These are phyloP conservation scores for Parastagonospora nodorum DNA, from an alignment of 2,329 filamentous ascomycete species.

Conservation along the genomic window DNA sequence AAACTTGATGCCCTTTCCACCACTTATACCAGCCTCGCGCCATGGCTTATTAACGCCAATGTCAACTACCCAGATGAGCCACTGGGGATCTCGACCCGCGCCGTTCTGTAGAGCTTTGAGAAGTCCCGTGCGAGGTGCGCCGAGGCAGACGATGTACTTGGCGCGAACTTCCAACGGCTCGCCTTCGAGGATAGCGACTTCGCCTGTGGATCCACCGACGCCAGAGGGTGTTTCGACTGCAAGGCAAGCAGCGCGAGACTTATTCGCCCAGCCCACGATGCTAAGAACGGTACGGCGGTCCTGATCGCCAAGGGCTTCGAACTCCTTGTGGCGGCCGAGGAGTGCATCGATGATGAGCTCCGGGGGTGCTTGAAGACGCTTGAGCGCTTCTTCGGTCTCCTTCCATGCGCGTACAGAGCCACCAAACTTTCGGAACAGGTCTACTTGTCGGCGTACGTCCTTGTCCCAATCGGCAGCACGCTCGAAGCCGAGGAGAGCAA, in stretches of 20 bases:
- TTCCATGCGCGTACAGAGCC: conserved; percentile 71
- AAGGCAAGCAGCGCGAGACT: conserved; percentile 79
- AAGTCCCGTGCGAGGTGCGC: conserved; percentile 83
- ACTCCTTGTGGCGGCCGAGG: conserved; percentile 82
- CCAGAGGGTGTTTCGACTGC: conserved; percentile 92
- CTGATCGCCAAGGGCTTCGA: conserved; percentile 82
- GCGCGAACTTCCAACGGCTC: conserved; percentile 79
- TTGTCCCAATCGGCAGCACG: conserved; percentile 80
- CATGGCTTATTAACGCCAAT: conserved; percentile 85
- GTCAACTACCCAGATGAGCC: conserved; percentile 84
- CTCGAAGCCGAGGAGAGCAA: conserved; percentile 85
- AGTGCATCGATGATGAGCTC: conserved; percentile 88
- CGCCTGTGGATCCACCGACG: conserved; percentile 74
- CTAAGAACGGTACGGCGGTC: conserved; percentile 86
- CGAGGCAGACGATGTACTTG: conserved; percentile 82
- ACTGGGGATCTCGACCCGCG: conserved; percentile 59
- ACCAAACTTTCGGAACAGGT: conserved; percentile 82
- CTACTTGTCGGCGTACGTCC: conserved; percentile 78
- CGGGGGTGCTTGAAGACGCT: conserved; percentile 65
- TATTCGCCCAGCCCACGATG: conserved; percentile 92
- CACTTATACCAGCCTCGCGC: conserved; percentile 80
- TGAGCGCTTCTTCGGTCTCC: conserved; percentile 60
- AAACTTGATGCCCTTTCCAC: conserved; percentile 86
- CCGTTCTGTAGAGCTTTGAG: conserved; percentile 74
- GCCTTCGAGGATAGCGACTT: conserved; percentile 68